These are phyloP conservation scores for Phaseolus coccineus DNA, from an alignment of 331 rosid genomes.

Conservation along the genomic window DNA sequence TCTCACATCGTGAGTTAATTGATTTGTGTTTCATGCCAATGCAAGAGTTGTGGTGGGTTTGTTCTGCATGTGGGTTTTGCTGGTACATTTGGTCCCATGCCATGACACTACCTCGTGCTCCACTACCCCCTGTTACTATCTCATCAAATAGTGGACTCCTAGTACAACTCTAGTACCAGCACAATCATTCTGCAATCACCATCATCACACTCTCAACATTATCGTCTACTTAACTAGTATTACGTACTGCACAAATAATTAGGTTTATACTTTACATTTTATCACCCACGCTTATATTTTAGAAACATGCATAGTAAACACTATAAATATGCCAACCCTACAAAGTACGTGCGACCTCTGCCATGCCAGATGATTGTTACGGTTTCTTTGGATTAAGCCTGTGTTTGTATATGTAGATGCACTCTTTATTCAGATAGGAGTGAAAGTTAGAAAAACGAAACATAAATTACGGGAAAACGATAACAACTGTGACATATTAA, in stretches of 20 bases:
- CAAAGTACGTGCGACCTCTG: background rate
- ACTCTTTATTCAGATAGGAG: too few relatives aligned
- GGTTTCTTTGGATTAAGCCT: too few relatives aligned
- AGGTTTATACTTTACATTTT: background rate
- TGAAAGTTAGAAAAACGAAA: too few relatives aligned
- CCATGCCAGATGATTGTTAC: too few relatives aligned
- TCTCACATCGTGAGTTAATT: constrained; percentile 28
- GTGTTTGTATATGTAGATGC: too few relatives aligned
- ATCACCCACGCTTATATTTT: background rate
- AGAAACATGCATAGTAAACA: too few relatives aligned
- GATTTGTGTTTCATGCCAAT: too few relatives aligned
- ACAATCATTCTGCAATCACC: background rate
- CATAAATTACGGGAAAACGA: too few relatives aligned
- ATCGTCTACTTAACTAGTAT: too few relatives aligned
- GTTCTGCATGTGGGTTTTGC: constrained; percentile 36
- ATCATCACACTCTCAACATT: too few relatives aligned
- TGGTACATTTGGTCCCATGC: constrained; percentile 46
- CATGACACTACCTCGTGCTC: constrained; percentile 40
- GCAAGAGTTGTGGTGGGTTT: background rate
- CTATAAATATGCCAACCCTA: background rate
- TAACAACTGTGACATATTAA: too few relatives aligned
- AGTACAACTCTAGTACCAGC: constrained; percentile 45
- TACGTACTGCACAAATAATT: background rate
- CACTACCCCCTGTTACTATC: constrained; percentile 16
- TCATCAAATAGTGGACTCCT: constrained; percentile 26